Evolutionary conservation across 345 rosid genomes (phyloP), one percentile per base, ranked within the genome.

Genomic region (Arabis hirsuta): DNA sequence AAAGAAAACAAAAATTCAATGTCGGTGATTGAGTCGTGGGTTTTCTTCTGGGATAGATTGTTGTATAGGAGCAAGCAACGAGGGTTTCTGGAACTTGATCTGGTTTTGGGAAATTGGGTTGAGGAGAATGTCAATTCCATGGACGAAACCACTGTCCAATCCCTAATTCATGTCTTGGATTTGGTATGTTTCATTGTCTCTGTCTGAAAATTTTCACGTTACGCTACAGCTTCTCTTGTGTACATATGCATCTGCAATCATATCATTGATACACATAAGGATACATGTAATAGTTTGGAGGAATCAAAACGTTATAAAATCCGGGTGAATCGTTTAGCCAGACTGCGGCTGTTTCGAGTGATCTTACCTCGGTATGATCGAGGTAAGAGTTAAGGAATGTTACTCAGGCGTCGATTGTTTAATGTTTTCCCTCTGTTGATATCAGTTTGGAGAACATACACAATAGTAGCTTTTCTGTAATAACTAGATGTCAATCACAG

Each of bases 11-110:
- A 16, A 16, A 16, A 16, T 16, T 26, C 9, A 26, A 14, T 53
- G 1, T 76, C 41, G 68, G 4, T 57, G 38, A 36, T 44, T 53
- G 63, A 44, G 0, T 48, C 3, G 9, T n/a, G 64, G 9, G 16
- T 38, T 1, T 43, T 12, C 54, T 8, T 48, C 16, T 32, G 71
- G 20, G 3, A 22, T 55, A 94, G 98, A 67, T 65, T 95, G 79
- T 73, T 95, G 81, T 91, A 95, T 79, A 84, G 98, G 85, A 95
- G 99, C 82, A 95, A 76, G 64, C 99, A 95, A 73, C 80, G 99
- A 83, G 99, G 99, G 26, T 87, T 86, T 79, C 71, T 95, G 73
- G 99, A 95, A 72, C 84, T 91, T 81, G 99, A 95, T 82, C 79
- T 91, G 73, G 93, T 91, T 68, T 78, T 95, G 43, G 99, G 99